These are phyloP conservation scores for Ganoderma sinense DNA, from an alignment of 1,284 basidiomycete species.

Conservation along the genomic window DNA sequence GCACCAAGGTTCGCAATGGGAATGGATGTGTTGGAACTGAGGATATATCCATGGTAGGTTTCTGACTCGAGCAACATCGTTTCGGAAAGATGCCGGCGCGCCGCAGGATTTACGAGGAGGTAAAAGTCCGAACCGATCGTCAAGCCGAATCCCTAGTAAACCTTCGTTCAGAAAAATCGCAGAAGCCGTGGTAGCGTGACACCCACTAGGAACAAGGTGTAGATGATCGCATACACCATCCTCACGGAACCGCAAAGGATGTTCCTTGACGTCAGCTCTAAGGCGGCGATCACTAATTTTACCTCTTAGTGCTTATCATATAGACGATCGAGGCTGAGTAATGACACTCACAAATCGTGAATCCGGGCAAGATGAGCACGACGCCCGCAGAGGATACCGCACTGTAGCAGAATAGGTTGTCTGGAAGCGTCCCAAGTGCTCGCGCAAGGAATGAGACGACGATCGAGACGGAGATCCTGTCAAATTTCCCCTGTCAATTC, in stretches of 20 bases:
- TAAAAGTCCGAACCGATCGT: conserved; percentile 89
- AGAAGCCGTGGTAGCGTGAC: conserved; percentile 8
- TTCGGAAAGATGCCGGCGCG: conserved; percentile 56
- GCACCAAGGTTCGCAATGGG: conserved; percentile 58
- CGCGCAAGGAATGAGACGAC: conserved; percentile 84
- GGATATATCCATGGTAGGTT: conserved; percentile 70
- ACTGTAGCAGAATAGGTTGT: conserved; percentile 81
- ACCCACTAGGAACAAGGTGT: conserved; percentile 80
- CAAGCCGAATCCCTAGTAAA: conserved; percentile 78
- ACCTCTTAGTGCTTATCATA: not conserved
- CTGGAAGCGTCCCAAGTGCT: conserved; percentile 73
- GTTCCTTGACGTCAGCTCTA: conserved; percentile 86
- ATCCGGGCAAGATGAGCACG: conserved; percentile 82
- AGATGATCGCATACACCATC: conserved; percentile 89
- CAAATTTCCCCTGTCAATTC: not conserved
- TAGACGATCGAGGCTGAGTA: not conserved
- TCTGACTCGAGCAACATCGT: conserved; percentile 45
- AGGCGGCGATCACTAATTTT: conserved; percentile 74
- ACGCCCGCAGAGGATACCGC: conserved; percentile 86
- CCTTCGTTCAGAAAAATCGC: conserved; percentile 9
- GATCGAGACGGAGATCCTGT: conserved; percentile 83
- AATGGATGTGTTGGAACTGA: conserved; percentile 59
- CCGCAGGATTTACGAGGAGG: conserved; percentile 74
- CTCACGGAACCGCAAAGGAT: conserved; percentile 88
- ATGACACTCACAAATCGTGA: conserved; percentile 67